Conservation (phyloP, 2,329 filamentous ascomycete genomes). For the Didymella lethalis region DNA sequence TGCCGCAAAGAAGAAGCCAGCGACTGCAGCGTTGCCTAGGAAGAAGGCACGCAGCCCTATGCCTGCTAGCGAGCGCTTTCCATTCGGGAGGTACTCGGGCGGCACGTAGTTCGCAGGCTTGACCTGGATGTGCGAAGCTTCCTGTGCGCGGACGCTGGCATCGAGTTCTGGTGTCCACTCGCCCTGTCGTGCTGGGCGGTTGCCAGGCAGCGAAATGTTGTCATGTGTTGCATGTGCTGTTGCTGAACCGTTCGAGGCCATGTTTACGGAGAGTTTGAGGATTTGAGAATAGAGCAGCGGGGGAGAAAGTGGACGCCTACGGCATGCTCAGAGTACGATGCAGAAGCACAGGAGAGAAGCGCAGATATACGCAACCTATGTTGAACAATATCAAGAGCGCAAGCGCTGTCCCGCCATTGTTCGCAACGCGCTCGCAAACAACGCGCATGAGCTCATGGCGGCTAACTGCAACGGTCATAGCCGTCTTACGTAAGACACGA, state of each 20-base stretch:
- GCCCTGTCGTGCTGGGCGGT: slow-evolving; percentile 34
- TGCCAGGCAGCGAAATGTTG: slow-evolving; percentile 43
- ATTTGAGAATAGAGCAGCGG: slow-evolving; percentile 3
- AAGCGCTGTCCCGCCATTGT: slow-evolving; percentile 15
- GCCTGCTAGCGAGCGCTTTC: slow-evolving; percentile 56
- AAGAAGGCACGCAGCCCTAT: slow-evolving; percentile 58
- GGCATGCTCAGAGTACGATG: slow-evolving; percentile 17
- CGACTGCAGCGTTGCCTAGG: slow-evolving; percentile 51
- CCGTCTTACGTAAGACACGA: slow-evolving; percentile 4
- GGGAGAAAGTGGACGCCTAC: slow-evolving; percentile 14
- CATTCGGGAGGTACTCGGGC: slow-evolving; percentile 51
- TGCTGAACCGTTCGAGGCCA: slow-evolving; percentile 37
- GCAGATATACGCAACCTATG: background rate
- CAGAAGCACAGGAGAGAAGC: background rate
- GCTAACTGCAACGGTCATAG: background rate
- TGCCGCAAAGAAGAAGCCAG: slow-evolving; percentile 43
- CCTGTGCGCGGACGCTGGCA: slow-evolving; percentile 35
- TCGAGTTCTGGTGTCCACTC: slow-evolving; percentile 41
- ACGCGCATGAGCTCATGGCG: slow-evolving; percentile 1
- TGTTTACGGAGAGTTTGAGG: slow-evolving; percentile 18
- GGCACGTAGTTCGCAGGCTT: slow-evolving; percentile 30
- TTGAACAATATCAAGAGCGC: slow-evolving; percentile 15
- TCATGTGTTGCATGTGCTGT: slow-evolving; percentile 32
- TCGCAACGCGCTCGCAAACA: slow-evolving; percentile 10
- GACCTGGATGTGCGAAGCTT: slow-evolving; percentile 30